Percentiles rank a stretch among this genome's conserved stretches.
Evolutionary conservation across 2,329 filamentous ascomycete genomes (phyloP).

Genomic region (Penicillium olsonii): DNA sequence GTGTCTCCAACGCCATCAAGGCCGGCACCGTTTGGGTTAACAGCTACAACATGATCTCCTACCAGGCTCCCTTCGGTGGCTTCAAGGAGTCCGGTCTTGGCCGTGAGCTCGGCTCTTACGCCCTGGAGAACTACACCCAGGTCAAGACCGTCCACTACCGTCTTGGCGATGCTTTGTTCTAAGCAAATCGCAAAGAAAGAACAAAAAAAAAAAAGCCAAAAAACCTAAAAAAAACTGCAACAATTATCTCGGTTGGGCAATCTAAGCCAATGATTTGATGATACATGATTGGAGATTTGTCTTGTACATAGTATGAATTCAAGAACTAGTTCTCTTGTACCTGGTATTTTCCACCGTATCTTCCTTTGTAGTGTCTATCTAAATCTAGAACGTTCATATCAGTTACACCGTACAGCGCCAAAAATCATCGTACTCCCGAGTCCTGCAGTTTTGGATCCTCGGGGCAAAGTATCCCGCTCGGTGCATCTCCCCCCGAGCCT

Average conservation of each 20-base stretch:
- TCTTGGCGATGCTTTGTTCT: slow-evolving; percentile 49
- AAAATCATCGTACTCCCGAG: too few relatives aligned
- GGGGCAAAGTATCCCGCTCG: slow-evolving; percentile 8
- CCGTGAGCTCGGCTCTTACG: slow-evolving; percentile 50
- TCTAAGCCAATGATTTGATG: slow-evolving; percentile 1
- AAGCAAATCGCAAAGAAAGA: slow-evolving; percentile 20
- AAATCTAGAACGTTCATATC: too few relatives aligned
- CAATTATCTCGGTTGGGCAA: background rate
- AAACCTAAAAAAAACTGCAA: slow-evolving; percentile 1
- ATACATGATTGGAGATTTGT: slow-evolving; percentile 2
- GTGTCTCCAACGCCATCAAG: slow-evolving; percentile 69
- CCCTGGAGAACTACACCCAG: slow-evolving; percentile 53
- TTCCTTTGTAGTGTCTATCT: background rate
- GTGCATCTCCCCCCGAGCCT: slow-evolving; percentile 3
- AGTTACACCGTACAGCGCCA: too few relatives aligned
- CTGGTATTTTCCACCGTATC: background rate
- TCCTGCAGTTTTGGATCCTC: too few relatives aligned
- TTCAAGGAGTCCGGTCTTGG: slow-evolving; percentile 29
- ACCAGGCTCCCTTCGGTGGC: slow-evolving; percentile 48
- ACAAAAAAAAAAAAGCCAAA: slow-evolving; percentile 8
- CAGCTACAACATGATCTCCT: slow-evolving; percentile 67
- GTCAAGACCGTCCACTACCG: slow-evolving; percentile 50
- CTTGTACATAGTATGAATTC: slow-evolving; percentile 18
- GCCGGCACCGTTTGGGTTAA: slow-evolving; percentile 69
- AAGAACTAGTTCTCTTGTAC: background rate